Evolutionary conservation across 2,329 filamentous ascomycete species (phyloP).

Genomic region (Teratosphaeria viscida): DNA sequence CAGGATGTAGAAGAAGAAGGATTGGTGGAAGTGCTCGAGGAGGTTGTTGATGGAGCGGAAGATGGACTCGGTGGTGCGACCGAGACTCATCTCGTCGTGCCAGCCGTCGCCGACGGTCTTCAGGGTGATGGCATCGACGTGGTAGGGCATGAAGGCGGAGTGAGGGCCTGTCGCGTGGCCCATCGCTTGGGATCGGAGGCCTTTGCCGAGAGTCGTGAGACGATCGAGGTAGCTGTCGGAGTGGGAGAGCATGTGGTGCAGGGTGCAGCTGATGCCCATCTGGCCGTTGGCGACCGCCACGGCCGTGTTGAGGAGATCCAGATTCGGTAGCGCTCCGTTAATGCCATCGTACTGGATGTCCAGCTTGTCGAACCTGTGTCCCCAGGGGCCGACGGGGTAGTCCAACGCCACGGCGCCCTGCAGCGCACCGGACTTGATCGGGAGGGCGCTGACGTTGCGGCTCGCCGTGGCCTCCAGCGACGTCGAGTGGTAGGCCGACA

Average conservation of each 20-base stretch:
- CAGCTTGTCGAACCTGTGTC: slow-evolving; percentile 72
- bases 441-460: slow-evolving; percentile 55
- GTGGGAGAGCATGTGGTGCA: slow-evolving; percentile 79
- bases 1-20: slow-evolving; percentile 97
- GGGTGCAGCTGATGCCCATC: slow-evolving; percentile 74
- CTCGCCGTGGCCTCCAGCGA: slow-evolving; percentile 51
- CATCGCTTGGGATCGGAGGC: slow-evolving; percentile 84
- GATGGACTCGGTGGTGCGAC: slow-evolving; percentile 76
- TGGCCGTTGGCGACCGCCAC: slow-evolving; percentile 79
- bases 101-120: slow-evolving; percentile 84
- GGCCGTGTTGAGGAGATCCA: slow-evolving; percentile 92
- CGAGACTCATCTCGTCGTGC: slow-evolving; percentile 96
- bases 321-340: slow-evolving; percentile 89
- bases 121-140: slow-evolving; percentile 89
- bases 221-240: slow-evolving; percentile 69
- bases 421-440: slow-evolving; percentile 83
- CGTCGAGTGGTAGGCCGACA: slow-evolving; percentile 91
- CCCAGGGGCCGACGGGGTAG: slow-evolving; percentile 60
- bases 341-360: slow-evolving; percentile 92
- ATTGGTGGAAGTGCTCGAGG: slow-evolving; percentile 92
- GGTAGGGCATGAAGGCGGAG: slow-evolving; percentile 93
- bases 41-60: slow-evolving; percentile 94
- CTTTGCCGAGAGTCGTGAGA: slow-evolving; percentile 76
- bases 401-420: slow-evolving; percentile 92
- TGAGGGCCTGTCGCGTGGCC: slow-evolving; percentile 85